phyloP scores from a whole-genome alignment of 1,284 basidiomycete species.

The Ustilago tritici region DNA sequence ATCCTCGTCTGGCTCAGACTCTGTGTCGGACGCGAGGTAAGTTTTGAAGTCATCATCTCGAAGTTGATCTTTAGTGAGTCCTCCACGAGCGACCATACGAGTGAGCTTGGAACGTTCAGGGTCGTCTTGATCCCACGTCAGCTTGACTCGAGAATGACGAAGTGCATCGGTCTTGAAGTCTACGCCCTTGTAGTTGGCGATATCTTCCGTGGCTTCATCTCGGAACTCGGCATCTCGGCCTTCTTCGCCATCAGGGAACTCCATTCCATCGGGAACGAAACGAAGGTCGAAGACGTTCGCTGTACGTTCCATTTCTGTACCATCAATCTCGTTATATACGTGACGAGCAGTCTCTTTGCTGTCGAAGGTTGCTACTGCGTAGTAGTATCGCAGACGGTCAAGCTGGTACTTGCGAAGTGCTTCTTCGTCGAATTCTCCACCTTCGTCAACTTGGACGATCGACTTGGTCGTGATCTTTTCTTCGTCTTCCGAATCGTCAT shows the following conservation, averaged over 20 bases:
- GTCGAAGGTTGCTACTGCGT: slow-evolving; percentile 93
- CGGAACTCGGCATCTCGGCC: slow-evolving; percentile 78
- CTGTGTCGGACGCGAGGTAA: slow-evolving; percentile 66
- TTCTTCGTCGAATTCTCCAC: slow-evolving; percentile 78
- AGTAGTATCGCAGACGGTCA: slow-evolving; percentile 93
- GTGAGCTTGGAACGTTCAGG: slow-evolving; percentile 84
- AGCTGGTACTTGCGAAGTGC: slow-evolving; percentile 92
- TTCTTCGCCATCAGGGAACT: slow-evolving; percentile 79
- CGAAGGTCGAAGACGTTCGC: slow-evolving; percentile 92
- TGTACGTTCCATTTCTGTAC: slow-evolving; percentile 94
- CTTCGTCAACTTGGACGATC: slow-evolving; percentile 71
- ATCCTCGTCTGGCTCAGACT: slow-evolving; percentile 51
- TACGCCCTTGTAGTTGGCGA: slow-evolving; percentile 78
- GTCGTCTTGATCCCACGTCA: slow-evolving; percentile 99
- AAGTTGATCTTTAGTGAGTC: slow-evolving; percentile 54
- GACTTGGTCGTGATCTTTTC: slow-evolving; percentile 46
- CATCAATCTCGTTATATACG: slow-evolving; percentile 88
- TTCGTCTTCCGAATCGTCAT: slow-evolving; percentile 76
- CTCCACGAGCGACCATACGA: slow-evolving; percentile 45
- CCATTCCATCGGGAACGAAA: slow-evolving; percentile 81
- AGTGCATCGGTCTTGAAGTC: slow-evolving; percentile 95
- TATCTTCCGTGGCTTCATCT: slow-evolving; percentile 79
- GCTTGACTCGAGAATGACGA: slow-evolving; percentile 96
- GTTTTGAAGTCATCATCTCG: slow-evolving; percentile 67
- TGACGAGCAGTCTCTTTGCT: slow-evolving; percentile 81